Percentiles rank a stretch among this genome's conserved stretches.
Evolutionary conservation across 2,329 filamentous ascomycete genomes (phyloP).

Genomic region (Calonectria crousiana): DNA sequence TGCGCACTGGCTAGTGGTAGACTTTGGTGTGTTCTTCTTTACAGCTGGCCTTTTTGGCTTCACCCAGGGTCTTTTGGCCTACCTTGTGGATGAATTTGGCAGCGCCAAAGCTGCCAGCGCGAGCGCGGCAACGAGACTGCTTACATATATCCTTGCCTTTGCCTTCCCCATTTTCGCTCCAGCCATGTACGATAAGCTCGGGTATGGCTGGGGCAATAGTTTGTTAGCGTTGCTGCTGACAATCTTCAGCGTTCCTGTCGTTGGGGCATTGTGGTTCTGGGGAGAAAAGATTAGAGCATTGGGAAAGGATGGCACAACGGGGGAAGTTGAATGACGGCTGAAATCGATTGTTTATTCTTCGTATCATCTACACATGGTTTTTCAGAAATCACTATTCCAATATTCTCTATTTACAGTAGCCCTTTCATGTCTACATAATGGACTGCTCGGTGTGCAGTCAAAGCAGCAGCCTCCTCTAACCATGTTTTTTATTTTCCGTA

Average conservation of each 20-base stretch:
- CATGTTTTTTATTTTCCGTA: background rate
- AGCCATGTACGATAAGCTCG: conserved; percentile 40
- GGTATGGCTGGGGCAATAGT: conserved; percentile 60
- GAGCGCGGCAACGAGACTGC: conserved; percentile 65
- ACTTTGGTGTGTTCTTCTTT: conserved; percentile 68
- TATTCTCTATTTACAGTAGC: background rate
- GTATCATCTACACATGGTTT: background rate
- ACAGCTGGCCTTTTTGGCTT: conserved; percentile 64
- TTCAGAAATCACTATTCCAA: background rate
- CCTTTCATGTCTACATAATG: background rate
- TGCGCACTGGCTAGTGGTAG: conserved; percentile 68
- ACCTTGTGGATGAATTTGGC: conserved; percentile 64
- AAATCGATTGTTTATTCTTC: background rate
- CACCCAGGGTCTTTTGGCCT: conserved; percentile 66
- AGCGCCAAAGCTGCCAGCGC: conserved; percentile 49
- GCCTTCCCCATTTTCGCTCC: conserved; percentile 68
- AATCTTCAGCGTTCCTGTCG: conserved; percentile 5
- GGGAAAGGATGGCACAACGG: background rate
- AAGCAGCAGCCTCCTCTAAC: background rate
- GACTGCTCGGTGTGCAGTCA: background rate
- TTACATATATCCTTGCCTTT: conserved; percentile 66
- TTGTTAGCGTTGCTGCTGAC: conserved; percentile 55
- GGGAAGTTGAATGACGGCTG: no score
- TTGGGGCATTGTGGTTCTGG: background rate
- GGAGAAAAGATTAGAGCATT: conserved; percentile 6